These are phyloP conservation scores for Calophaca sinica DNA, from an alignment of 306 rosid species.

Conservation along the genomic window DNA sequence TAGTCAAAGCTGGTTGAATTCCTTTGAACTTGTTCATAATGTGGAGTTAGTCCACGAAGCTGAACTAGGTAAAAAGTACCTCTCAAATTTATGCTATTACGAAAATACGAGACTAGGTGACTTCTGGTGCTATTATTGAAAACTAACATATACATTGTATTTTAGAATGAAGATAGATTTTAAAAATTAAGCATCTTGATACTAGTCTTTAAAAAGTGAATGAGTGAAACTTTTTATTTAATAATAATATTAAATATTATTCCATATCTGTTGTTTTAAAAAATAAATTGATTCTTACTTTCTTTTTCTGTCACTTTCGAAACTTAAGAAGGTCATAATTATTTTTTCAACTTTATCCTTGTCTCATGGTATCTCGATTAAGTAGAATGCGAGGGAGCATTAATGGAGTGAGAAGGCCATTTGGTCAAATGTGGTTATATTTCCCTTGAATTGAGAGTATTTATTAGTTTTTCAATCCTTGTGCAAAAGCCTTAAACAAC, in stretches of 20 bases:
- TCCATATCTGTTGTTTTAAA: neutral
- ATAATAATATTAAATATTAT: neutral
- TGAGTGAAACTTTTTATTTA: neutral
- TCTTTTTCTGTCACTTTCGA: no score
- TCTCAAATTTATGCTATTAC: constrained; percentile 2
- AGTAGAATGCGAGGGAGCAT: no score
- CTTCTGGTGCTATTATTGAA: neutral
- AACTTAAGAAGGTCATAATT: no score
- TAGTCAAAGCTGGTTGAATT: constrained; percentile 25
- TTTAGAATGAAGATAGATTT: constrained; percentile 9
- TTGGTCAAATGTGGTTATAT: neutral
- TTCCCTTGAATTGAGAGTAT: neutral
- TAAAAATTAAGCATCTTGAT: constrained; percentile 15
- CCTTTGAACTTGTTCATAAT: constrained; percentile 2
- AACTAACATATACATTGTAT: constrained; percentile 17
- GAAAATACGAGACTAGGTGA: neutral
- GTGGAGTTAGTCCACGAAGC: constrained; percentile 8
- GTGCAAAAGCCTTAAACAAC: constrained; percentile 1
- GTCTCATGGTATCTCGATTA: no score
- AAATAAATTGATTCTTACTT: neutral
- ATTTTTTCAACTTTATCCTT: no score
- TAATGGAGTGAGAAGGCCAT: neutral
- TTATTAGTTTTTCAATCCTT: constrained; percentile 12
- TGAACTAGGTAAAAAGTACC: neutral
- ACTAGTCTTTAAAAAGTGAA: neutral